phyloP scores from a whole-genome alignment of 768 basidiomycete genomes.

The Arthromyces matolae region DNA sequence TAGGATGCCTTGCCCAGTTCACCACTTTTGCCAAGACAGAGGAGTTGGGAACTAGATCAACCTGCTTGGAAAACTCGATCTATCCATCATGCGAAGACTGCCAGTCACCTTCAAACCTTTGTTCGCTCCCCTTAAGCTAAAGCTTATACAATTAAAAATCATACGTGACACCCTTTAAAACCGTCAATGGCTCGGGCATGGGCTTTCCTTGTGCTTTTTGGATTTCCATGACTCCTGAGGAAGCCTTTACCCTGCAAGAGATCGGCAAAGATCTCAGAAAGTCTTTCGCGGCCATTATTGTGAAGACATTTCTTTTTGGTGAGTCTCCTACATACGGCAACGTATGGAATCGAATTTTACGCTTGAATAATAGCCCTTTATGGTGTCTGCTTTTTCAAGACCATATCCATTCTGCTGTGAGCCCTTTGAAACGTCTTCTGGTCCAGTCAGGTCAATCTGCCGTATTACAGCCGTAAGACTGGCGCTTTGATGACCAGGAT shows the following conservation, averaged over 20 bases:
- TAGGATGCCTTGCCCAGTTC: too few species aligned
- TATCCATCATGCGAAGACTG: too few species aligned
- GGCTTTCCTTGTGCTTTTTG: too few species aligned
- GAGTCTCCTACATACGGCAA: not conserved
- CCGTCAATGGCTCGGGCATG: too few species aligned
- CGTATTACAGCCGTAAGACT: not conserved
- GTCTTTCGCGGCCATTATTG: conserved; percentile 5
- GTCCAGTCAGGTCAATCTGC: not conserved
- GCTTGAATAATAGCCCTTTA: not conserved
- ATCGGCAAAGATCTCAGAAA: conserved; percentile 5
- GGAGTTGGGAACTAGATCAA: too few species aligned
- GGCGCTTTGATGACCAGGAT: not conserved
- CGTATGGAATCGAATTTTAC: not conserved
- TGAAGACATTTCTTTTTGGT: conserved; percentile 8
- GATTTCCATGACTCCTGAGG: conserved; percentile 10
- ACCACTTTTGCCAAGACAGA: too few species aligned
- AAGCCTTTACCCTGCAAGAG: not conserved
- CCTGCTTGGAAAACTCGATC: too few species aligned
- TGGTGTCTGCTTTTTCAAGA: conserved; percentile 1
- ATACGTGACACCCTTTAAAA: too few species aligned
- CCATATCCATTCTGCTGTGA: conserved; percentile 3
- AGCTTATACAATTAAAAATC: too few species aligned
- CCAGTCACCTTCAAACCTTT: too few species aligned
- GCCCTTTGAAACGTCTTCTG: not conserved
- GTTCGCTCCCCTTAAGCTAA: too few species aligned